A percentile compares a stretch with the other conserved stretches of the same genome.
phyloP scores from a whole-genome alignment of 164 flowering plant genomes.

The Malania oleifera region DNA sequence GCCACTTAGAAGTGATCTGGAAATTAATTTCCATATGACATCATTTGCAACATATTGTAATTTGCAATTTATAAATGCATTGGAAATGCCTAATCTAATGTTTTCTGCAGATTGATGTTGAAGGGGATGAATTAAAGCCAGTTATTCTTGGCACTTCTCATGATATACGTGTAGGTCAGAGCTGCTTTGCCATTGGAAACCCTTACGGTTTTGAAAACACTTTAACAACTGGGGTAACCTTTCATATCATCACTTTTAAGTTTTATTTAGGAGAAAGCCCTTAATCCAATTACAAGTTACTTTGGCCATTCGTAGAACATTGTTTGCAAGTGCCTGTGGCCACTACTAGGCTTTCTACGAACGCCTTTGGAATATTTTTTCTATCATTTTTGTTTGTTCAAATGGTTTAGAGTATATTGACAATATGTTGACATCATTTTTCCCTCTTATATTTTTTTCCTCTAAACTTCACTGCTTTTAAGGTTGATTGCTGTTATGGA shows the following conservation, averaged over 20 bases:
- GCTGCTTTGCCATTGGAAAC: constrained; percentile 90
- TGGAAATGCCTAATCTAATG: not conserved
- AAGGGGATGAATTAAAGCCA: constrained; percentile 56
- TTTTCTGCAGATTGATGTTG: constrained; percentile 57
- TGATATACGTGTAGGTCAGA: constrained; percentile 75
- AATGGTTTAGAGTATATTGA: too few relatives aligned
- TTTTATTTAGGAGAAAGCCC: not conserved
- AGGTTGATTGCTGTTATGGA: too few relatives aligned
- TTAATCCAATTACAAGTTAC: constrained; percentile 3
- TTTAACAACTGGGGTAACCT: constrained; percentile 80
- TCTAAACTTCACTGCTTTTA: too few relatives aligned
- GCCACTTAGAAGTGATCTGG: not conserved
- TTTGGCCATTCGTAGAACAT: not conserved
- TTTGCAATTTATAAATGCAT: not conserved
- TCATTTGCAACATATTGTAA: too few relatives aligned
- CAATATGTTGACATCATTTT: too few relatives aligned
- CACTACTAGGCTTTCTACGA: too few relatives aligned
- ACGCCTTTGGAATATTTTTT: not conserved
- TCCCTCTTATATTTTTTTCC: too few relatives aligned
- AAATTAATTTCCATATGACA: too few relatives aligned
- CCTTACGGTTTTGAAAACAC: constrained; percentile 91
- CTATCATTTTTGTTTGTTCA: too few relatives aligned
- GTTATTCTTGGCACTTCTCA: constrained; percentile 60
- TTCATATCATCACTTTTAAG: constrained; percentile 4
- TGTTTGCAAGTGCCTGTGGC: constrained; percentile 3